These are phyloP conservation scores for Penicillium sp. DNA, from an alignment of 2,329 filamentous ascomycete genomes.

Conservation along the genomic window DNA sequence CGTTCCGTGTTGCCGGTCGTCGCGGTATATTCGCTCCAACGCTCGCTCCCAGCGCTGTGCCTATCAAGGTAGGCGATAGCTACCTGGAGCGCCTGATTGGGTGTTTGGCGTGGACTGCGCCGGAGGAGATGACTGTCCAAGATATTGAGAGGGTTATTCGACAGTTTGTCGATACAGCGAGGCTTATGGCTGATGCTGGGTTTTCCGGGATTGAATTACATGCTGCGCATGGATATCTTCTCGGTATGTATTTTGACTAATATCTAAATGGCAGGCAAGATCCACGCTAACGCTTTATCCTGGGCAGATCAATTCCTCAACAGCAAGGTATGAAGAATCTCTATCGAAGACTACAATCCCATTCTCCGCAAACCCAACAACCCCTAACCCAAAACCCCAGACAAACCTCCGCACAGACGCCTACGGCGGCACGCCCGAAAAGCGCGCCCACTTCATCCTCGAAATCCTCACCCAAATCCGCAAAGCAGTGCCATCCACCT, in stretches of 20 bases:
- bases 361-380: neutral
- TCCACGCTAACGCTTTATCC: neutral
- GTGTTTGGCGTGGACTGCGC: conserved; percentile 45
- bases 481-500: conserved; percentile 40
- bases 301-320: conserved; percentile 41
- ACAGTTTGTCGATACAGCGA: conserved; percentile 54
- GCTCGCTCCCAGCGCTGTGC: conserved; percentile 41
- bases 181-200: conserved; percentile 48
- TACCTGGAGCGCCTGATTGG: conserved; percentile 35
- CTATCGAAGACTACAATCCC: neutral
- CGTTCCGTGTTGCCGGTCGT: conserved; percentile 39
- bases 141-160: conserved; percentile 55
- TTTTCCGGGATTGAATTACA: conserved; percentile 55
- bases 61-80: conserved; percentile 39
- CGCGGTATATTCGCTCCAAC: conserved; percentile 32
- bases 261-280: neutral
- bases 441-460: conserved; percentile 46
- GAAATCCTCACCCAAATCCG: conserved; percentile 46
- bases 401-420: conserved; percentile 49
- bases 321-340: conserved; percentile 29
- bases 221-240: conserved; percentile 51
- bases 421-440: conserved; percentile 48
- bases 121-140: conserved; percentile 52
- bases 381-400: conserved; percentile 19
- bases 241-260: conserved; percentile 35